These are phyloP conservation scores for Knoxdaviesia proteae DNA, from an alignment of 2,329 filamentous ascomycete genomes.

Conservation along the genomic window DNA sequence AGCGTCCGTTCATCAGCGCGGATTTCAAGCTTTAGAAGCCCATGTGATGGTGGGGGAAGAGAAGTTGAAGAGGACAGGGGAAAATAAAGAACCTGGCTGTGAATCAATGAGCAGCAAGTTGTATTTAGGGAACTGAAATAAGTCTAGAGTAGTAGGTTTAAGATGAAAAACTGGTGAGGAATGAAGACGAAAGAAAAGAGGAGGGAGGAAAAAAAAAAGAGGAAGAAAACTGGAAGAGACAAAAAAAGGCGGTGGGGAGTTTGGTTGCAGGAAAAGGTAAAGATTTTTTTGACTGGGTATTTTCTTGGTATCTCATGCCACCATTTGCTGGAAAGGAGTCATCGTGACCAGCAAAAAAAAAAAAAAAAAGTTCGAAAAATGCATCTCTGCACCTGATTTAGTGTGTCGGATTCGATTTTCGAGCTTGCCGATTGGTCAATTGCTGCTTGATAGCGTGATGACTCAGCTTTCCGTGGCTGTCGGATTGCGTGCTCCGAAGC, in stretches of 20 bases:
- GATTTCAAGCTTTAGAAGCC: constrained; percentile 19
- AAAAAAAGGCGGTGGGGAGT: not conserved
- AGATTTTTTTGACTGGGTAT: constrained; percentile 2
- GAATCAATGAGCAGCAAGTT: constrained; percentile 1
- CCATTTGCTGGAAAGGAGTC: not conserved
- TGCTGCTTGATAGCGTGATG: not conserved
- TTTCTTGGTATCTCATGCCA: not conserved
- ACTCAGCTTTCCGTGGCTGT: too few species aligned
- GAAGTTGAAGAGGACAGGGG: constrained; percentile 3
- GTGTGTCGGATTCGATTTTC: too few species aligned
- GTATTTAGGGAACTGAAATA: constrained; percentile 1
- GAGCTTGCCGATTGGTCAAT: too few species aligned
- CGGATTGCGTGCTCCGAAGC: too few species aligned
- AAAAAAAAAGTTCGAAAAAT: not conserved
- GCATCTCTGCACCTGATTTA: too few species aligned
- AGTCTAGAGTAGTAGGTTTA: constrained; percentile 1
- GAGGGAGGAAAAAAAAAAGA: constrained; percentile 1
- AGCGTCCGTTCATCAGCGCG: constrained; percentile 72
- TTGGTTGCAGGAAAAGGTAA: not conserved
- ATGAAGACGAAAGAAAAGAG: constrained; percentile 2
- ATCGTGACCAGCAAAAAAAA: not conserved
- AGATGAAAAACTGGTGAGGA: constrained; percentile 1
- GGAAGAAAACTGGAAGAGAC: not conserved
- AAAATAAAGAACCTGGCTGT: constrained; percentile 5
- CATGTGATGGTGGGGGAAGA: constrained; percentile 5